These are phyloP conservation scores for Cyclotella sp. DNA, from an alignment of 108 stramenopile genomes.

Conservation along the genomic window DNA sequence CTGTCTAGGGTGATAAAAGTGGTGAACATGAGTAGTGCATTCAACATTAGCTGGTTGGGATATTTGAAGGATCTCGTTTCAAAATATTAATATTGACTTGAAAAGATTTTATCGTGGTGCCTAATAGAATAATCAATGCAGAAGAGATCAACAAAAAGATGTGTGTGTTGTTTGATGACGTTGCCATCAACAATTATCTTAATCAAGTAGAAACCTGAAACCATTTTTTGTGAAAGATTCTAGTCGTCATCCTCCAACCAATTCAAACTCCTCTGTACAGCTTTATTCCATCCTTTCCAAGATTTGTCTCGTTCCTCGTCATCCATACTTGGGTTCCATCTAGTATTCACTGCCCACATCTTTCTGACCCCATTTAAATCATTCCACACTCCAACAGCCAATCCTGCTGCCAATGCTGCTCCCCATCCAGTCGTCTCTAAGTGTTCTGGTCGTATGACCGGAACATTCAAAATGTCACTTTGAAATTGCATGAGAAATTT, in stretches of 20 bases:
- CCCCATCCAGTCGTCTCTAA: constrained; percentile 97
- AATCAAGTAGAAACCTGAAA: background rate
- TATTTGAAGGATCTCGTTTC: no score
- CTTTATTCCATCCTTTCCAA: constrained; percentile 91
- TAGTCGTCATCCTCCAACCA: constrained; percentile 71
- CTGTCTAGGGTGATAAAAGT: no score
- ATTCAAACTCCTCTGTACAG: constrained; percentile 83
- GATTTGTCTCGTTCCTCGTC: constrained; percentile 59
- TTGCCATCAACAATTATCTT: no score
- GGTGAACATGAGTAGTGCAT: no score
- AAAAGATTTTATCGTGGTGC: no score
- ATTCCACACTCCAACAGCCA: constrained; percentile 95
- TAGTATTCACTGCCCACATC: constrained; percentile 78
- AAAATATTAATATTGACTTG: no score
- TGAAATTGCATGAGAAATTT: constrained; percentile 96
- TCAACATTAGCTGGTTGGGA: no score
- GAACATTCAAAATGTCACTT: constrained; percentile 90
- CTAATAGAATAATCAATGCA: no score
- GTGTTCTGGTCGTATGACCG: constrained; percentile 79
- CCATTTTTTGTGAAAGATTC: background rate
- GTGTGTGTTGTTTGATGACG: no score
- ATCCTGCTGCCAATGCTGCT: constrained; percentile 95
- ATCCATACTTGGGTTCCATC: constrained; percentile 77
- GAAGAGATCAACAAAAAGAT: no score
- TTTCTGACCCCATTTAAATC: constrained; percentile 78